These are phyloP conservation scores for Aspergillus saccharolyticus DNA, from an alignment of 495 filamentous ascomycete genomes.

Conservation along the genomic window DNA sequence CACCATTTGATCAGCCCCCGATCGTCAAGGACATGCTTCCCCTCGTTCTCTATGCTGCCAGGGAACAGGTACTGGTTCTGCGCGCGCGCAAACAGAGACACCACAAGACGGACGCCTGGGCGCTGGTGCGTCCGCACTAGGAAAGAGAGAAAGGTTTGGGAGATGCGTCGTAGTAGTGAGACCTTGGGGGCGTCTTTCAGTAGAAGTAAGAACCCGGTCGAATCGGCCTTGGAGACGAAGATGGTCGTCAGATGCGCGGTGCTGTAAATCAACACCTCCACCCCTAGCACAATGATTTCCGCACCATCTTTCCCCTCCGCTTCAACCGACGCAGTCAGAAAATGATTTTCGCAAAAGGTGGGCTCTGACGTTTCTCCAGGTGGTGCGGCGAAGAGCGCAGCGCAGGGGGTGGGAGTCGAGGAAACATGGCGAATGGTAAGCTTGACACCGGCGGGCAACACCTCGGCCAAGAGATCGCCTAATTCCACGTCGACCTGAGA, in stretches of 20 bases:
- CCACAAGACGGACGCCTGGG: slow-evolving; percentile 64
- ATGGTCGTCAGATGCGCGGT: slow-evolving; percentile 76
- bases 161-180: slow-evolving; percentile 68
- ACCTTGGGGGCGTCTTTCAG: slow-evolving; percentile 56
- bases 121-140: slow-evolving; percentile 63
- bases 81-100: slow-evolving; percentile 88
- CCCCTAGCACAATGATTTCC: slow-evolving; percentile 60
- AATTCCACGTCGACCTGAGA: slow-evolving; percentile 36
- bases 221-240: slow-evolving; percentile 96
- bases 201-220: slow-evolving; percentile 76
- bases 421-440: slow-evolving; percentile 83
- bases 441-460: slow-evolving; percentile 62
- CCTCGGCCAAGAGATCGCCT: slow-evolving; percentile 54
- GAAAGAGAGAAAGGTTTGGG: slow-evolving; percentile 68
- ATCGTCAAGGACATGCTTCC: slow-evolving; percentile 93
- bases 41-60: slow-evolving; percentile 74
- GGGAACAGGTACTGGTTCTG: slow-evolving; percentile 96
- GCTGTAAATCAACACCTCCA: slow-evolving; percentile 61
- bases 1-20: slow-evolving; percentile 89
- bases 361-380: slow-evolving; percentile 60
- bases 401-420: slow-evolving; percentile 67
- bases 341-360: slow-evolving; percentile 87
- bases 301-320: slow-evolving; percentile 25
- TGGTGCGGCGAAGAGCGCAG: slow-evolving; percentile 73
- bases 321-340: slow-evolving; percentile 62